Evolutionary conservation across 768 basidiomycete genomes (phyloP), one percentile per base, ranked within the genome.

Genomic region (Suillus occidentalis): DNA sequence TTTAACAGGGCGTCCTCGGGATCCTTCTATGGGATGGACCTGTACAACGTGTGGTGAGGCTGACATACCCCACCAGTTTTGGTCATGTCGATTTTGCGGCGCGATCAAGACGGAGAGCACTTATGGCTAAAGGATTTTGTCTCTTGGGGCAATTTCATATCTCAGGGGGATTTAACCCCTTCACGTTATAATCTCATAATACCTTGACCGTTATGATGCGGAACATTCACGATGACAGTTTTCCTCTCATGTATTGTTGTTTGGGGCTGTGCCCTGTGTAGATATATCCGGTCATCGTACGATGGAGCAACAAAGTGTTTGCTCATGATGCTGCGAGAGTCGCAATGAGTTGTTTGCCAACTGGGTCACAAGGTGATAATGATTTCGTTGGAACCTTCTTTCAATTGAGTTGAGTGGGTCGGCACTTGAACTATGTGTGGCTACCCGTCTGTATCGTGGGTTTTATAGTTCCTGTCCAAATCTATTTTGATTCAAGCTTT

Each of bases 31-130:
- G 47, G 85, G 84, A 3, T 95, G 92, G 92, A 78, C 79, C 25
- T 94, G 92, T 71, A 73, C 79, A 13, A 76, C 80, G 25, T 95
- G 92, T 67, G 86, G 87, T 28, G 85, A 89, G 72, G 73, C 72
- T 40, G 86, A 83, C 31, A 89, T 87, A 74, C 82, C 84, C 2
- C 83, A 85, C 66, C 82, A 87, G 25, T 83, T 87, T 66, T 95
- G 90, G 92, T 88, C 87, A 57, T 95, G 94, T 78, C 75, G 77
- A 18, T 83, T 81, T 62, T 95, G 93, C 72, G 92, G 92, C 18
- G 77, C 79, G 22, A 81, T 94, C 60, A 93, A 92, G 74, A 73
- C 70, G 10, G 70, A 68, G 31, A 78, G 76, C 39, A 37, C 25
- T 31, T 18, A 57, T 8, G 59, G 60, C 12, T 64, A 31, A 64